Base-by-base conservation (phyloP, 345 rosid species). In the Linum usitatissimum region DNA sequence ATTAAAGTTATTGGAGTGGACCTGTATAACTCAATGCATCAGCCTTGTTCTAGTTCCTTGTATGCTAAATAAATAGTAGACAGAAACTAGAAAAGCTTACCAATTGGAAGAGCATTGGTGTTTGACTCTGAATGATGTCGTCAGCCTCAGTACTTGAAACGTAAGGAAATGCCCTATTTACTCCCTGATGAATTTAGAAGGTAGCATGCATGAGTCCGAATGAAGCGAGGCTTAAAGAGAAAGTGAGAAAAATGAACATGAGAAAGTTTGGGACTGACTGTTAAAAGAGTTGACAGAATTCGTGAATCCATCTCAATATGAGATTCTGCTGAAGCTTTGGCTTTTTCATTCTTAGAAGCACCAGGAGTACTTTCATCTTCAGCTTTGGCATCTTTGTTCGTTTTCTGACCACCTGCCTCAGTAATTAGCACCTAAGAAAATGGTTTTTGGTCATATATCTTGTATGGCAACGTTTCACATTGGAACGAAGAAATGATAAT, bases 151-250 rank as follows among this genome's bases (percentile, higher is more conserved):
- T 70, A 64, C 84, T 78, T 63, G 89, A 86, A 78, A 93, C 99
- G 69, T 76, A 93, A 56, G 99, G 99, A 82, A 93, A 90, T 70
- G 96, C 99, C 73, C 99, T 81, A 77, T 93, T 93, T 68, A 90
- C 81, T 66, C 99, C 99, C 99, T 93, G 83, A 36, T 19, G 62
- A 66, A 42, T 64, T 74, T 55, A 63, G 57, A 49, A 65, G 57
- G 53, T 34, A 64, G 18, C 49, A 20, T 67, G 65, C 1, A 65
- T 56, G 45, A 60, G 30, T 51, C 68, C 10, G 15, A 31, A 45
- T 45, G 38, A 20, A 62, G 64, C 30, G 39, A 31, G 31, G 20
- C 4, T 56, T 53, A 36, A 34, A 61, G 53, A 34, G 53, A 45
- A 60, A 34, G 36, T 18, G 6, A 12, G 38, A 58, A 58, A 17